Base-by-base conservation (phyloP, 768 basidiomycete species). In the Psilocybe tampanensis region DNA sequence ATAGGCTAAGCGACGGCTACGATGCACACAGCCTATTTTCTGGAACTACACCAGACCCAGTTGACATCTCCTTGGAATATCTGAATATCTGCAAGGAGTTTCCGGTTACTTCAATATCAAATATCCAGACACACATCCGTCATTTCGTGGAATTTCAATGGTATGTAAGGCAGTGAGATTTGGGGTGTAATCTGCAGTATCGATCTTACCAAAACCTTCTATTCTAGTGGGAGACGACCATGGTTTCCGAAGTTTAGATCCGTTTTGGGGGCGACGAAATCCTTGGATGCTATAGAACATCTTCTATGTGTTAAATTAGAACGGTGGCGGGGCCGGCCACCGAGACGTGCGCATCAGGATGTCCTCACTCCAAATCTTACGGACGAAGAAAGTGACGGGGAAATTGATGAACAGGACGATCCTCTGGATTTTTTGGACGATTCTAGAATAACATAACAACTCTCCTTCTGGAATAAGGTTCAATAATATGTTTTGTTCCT, bases 141-240 rank as follows among this genome's bases (percentile, higher is more conserved):
- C 85, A 86, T 69, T 83, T 91, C 54, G 68, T 91, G 52, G 84
- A 83, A 65, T 83, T 83, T 65, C 86, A 89, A 69, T 88, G 85
- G 89, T 87, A n/a, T n/a, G n/a, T n/a, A 55, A 56, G 82, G 9
- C 67, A 45, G 29, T 22, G 36, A 15, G 36, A 47, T 51, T 33
- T 39, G 33, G 24, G 19, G 24, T 29, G 9, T 11, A 49, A 39
- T 22, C 15, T 32, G 42, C 22, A 23, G 50, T 6, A 19, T 33
- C 12, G 26, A 32, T n/a, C 32, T 34, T 21, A 18, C 42, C 19
- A 22, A 21, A 15, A 44, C 22, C 44, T 18, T 52, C 17, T 43
- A 15, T 43, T 39, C 52, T 53, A 67, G 85, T 55, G 71, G 67
- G 53, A 78, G 85, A 52, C 76, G 77, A 26, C 73, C 82, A 26